Evolutionary conservation across 768 basidiomycete species (phyloP), one percentile per base, ranked within the genome.

Genomic region (Holtermannia corniformis): DNA sequence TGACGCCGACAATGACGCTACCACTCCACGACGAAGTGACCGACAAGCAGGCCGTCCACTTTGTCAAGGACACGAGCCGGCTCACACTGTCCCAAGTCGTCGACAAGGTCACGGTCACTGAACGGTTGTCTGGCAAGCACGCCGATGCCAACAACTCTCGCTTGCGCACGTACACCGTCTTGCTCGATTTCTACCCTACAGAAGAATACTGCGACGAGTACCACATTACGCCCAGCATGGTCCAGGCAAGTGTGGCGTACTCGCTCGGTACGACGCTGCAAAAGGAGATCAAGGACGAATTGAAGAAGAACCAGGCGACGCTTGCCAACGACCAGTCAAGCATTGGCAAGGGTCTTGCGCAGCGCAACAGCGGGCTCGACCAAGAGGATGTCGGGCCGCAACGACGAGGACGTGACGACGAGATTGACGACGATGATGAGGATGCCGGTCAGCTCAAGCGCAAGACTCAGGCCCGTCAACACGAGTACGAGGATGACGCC

Each of bases 1-100:
- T 90, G 72, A 99, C 95, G 1, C 95, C 95, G 5, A 96, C 90
- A 4, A 99, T 99, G 95, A 82, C 77, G 26, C 85, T 97, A 77
- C 79, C 78, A 43, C 77, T 91, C 41, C 77, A 79, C 10, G 72
- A 76, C 0, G 79, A 76, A 23, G 74, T 80, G 23, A 60, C 79
- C 3, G 72, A 76, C 20, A 73, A 78, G 19, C 80, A 85, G 45
- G 75, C 88, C 54, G 80, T 81, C 44, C 60, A 64, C 7, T 96
- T 97, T 76, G 88, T 91, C 78, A 93, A 93, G 72, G 79, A 82
- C 51, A 87, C 88, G 16, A 89, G 83, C 58, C 82, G 82, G 14
- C 78, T 97, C 48, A 82, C 85, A 7, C 80, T 97, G 20, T 86
- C 92, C 3, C 88, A 97, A 69, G 76, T 97, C 26, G 79, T 95